Conservation (phyloP, 2,329 filamentous ascomycete species). For the Orbilia brochopaga region DNA sequence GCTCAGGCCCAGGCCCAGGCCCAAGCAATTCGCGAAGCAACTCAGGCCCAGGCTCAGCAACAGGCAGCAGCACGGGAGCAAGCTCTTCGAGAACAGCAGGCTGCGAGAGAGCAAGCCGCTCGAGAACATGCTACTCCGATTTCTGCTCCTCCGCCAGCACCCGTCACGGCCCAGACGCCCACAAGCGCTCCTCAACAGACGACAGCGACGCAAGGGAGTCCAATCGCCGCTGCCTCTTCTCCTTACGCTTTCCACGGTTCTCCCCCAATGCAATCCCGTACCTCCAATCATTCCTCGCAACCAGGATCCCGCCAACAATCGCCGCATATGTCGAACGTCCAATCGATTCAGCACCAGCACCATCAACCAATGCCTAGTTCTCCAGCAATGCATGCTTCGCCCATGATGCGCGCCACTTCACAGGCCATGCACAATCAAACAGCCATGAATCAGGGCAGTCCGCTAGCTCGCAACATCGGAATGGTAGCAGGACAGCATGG, state of each 20-base stretch:
- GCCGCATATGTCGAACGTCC: slow-evolving; percentile 46
- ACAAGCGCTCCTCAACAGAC: slow-evolving; percentile 46
- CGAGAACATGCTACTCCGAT: neutral
- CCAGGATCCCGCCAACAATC: slow-evolving; percentile 50
- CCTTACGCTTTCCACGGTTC: slow-evolving; percentile 43
- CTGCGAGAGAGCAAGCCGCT: neutral
- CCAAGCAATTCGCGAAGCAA: slow-evolving; percentile 37
- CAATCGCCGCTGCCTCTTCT: slow-evolving; percentile 41
- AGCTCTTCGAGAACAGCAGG: neutral
- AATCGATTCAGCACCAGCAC: slow-evolving; percentile 44
- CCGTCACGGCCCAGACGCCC: slow-evolving; percentile 25
- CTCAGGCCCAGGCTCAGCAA: slow-evolving; percentile 33
- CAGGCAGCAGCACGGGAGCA: slow-evolving; percentile 15
- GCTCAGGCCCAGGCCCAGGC: slow-evolving; percentile 26
- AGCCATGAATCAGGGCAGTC: slow-evolving; percentile 48
- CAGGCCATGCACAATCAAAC: slow-evolving; percentile 40
- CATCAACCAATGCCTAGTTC: slow-evolving; percentile 42
- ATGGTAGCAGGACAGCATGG: slow-evolving; percentile 34
- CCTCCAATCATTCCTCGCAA: slow-evolving; percentile 46
- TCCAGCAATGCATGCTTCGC: slow-evolving; percentile 48
- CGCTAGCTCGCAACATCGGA: slow-evolving; percentile 30
- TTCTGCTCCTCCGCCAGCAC: neutral
- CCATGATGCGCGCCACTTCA: slow-evolving; percentile 44
- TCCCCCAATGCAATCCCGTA: slow-evolving; percentile 31
- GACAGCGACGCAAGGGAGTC: slow-evolving; percentile 47